These are phyloP conservation scores for Paramecium biaurelia DNA, from an alignment of 73 alveolate species.

Conservation along the genomic window DNA sequence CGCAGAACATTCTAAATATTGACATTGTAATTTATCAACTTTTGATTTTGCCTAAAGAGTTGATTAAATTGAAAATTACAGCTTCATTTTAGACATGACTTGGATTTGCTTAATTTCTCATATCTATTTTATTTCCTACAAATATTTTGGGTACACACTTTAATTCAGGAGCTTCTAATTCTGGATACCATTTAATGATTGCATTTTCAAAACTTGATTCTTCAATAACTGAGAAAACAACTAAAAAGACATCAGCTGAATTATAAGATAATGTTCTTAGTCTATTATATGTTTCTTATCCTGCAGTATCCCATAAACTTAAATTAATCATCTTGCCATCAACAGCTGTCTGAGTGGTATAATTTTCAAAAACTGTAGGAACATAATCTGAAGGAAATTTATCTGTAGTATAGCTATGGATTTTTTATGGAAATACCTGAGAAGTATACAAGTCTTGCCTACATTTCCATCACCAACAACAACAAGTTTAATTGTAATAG, in stretches of 20 bases:
- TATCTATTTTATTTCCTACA: conserved; percentile 76
- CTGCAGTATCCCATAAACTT: conserved; percentile 84
- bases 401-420: conserved; percentile 65
- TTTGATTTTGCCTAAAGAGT: neutral
- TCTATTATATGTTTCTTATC: conserved; percentile 79
- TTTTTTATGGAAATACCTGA: conserved; percentile 12
- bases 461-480: conserved; percentile 60
- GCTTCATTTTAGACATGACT: neutral
- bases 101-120: conserved; percentile 32
- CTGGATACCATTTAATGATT: conserved; percentile 72
- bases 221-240: conserved; percentile 74
- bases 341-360: conserved; percentile 59
- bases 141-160: conserved; percentile 61
- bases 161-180: conserved; percentile 65
- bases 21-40: neutral
- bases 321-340: conserved; percentile 68
- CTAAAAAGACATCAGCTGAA: conserved; percentile 74
- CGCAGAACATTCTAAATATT: conserved; percentile 61
- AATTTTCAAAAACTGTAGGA: conserved; percentile 77
- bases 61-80: neutral
- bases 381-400: conserved; percentile 70
- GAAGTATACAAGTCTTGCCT: conserved; percentile 58
- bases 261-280: conserved; percentile 73
- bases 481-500: conserved; percentile 53
- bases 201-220: conserved; percentile 73